Evolutionary conservation across 306 rosid genomes (phyloP).

Genomic region (Cucumis melo): DNA sequence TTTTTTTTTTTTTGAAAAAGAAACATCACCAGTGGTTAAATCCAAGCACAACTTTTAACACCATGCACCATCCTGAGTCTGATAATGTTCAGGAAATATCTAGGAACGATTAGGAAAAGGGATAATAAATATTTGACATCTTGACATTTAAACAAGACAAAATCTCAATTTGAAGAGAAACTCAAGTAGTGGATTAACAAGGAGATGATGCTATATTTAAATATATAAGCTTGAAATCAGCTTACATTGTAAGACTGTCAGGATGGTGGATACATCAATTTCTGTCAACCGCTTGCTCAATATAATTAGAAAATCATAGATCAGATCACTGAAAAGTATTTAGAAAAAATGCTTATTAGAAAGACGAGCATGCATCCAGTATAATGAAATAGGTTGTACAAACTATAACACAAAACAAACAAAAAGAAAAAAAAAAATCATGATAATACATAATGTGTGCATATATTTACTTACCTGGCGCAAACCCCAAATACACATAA

Average conservation of each 20-base stretch:
- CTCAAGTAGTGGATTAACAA: background rate
- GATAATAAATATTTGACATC: background rate
- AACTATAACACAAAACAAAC: background rate
- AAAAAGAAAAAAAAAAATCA: background rate
- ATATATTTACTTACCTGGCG: slow-evolving; percentile 37
- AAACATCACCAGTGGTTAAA: background rate
- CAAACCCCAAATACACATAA: slow-evolving; percentile 77
- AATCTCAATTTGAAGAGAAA: background rate
- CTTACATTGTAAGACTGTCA: slow-evolving; percentile 70
- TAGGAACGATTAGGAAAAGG: background rate
- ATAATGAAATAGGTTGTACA: background rate
- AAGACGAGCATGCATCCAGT: background rate
- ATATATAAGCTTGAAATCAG: background rate
- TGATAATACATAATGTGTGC: background rate
- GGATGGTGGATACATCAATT: slow-evolving; percentile 73
- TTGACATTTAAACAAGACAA: background rate
- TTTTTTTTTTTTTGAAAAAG: too few species aligned
- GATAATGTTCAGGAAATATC: background rate
- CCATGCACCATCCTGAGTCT: background rate
- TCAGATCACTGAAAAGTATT: slow-evolving; percentile 59
- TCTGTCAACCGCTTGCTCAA: slow-evolving; percentile 69
- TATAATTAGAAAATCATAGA: slow-evolving; percentile 60
- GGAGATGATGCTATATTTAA: background rate
- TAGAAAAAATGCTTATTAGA: slow-evolving; percentile 13
- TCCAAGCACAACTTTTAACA: background rate